Conservation (phyloP, 768 basidiomycete species). For the Tulasnella sp. region DNA sequence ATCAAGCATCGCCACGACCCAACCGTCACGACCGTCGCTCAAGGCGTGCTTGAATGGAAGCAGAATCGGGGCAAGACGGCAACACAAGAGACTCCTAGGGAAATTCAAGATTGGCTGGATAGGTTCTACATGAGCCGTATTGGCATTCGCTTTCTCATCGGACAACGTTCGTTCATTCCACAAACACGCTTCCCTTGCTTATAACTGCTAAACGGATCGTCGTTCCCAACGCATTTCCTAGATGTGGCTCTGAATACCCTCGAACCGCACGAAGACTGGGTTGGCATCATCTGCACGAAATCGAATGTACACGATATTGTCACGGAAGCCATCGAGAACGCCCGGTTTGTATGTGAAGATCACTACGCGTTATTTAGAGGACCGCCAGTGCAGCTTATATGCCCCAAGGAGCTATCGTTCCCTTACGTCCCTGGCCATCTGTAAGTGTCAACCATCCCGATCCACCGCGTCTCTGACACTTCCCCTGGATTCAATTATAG, state of each 20-base stretch:
- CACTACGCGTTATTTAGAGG: slow-evolving; percentile 90
- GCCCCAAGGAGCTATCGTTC: slow-evolving; percentile 75
- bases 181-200: too few relatives aligned
- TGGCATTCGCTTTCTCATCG: slow-evolving; percentile 92
- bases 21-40: slow-evolving; percentile 92
- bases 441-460: slow-evolving; percentile 21
- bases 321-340: slow-evolving; percentile 98
- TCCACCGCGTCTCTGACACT: background rate
- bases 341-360: slow-evolving; percentile 75
- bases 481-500: slow-evolving; percentile 16
- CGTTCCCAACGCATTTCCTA: slow-evolving; percentile 24
- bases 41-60: slow-evolving; percentile 97
- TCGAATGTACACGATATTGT: slow-evolving; percentile 95
- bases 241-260: slow-evolving; percentile 92
- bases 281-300: slow-evolving; percentile 94
- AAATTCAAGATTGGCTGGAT: slow-evolving; percentile 93
- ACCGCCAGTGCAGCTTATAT: slow-evolving; percentile 93
- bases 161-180: slow-evolving; percentile 90
- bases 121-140: slow-evolving; percentile 94
- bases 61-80: background rate
- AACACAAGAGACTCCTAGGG: slow-evolving; percentile 24
- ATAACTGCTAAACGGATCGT: too few relatives aligned
- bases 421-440: slow-evolving; percentile 95
- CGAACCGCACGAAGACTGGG: slow-evolving; percentile 80
- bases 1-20: slow-evolving; percentile 96